Conservation (phyloP, 2,329 filamentous ascomycete genomes). For the Aspergillus terreus region DNA sequence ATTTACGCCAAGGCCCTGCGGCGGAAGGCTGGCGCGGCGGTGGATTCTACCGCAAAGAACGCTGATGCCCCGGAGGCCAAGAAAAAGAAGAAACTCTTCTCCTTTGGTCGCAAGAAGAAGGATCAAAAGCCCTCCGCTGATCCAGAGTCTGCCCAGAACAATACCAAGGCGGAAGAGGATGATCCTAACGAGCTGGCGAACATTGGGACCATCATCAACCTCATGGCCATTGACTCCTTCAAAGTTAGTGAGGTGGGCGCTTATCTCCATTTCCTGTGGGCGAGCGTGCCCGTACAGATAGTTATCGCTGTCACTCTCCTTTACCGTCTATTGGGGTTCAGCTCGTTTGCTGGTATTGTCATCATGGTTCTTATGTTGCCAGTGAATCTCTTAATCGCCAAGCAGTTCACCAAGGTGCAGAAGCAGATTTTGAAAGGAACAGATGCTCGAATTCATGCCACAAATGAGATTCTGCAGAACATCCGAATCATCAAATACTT, state of each 20-base stretch:
- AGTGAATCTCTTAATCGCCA: constrained; percentile 83
- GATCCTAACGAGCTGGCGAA: constrained; percentile 73
- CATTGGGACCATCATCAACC: constrained; percentile 95
- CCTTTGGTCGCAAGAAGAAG: constrained; percentile 58
- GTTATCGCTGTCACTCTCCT: constrained; percentile 75
- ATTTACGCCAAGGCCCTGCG: constrained; percentile 95
- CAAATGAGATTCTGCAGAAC: constrained; percentile 94
- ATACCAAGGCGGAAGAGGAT: constrained; percentile 24
- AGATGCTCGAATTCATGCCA: constrained; percentile 92
- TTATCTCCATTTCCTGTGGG: constrained; percentile 94
- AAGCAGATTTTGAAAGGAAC: constrained; percentile 90
- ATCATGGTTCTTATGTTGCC: constrained; percentile 88
- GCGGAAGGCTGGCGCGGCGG: constrained; percentile 77
- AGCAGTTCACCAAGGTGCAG: constrained; percentile 79
- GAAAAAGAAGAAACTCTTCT: constrained; percentile 46
- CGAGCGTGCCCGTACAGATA: constrained; percentile 84
- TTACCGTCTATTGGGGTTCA: constrained; percentile 85
- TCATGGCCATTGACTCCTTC: constrained; percentile 99
- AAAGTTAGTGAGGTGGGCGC: constrained; percentile 94
- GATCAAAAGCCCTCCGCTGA: constrained; percentile 20
- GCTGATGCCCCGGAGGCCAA: constrained; percentile 38
- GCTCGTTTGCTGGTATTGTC: constrained; percentile 86
- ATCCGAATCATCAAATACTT: constrained; percentile 99
- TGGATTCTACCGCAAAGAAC: constrained; percentile 68
- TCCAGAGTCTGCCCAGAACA: constrained; percentile 15